Conservation (phyloP, 768 basidiomycete species). For the Mycena indigotica region DNA sequence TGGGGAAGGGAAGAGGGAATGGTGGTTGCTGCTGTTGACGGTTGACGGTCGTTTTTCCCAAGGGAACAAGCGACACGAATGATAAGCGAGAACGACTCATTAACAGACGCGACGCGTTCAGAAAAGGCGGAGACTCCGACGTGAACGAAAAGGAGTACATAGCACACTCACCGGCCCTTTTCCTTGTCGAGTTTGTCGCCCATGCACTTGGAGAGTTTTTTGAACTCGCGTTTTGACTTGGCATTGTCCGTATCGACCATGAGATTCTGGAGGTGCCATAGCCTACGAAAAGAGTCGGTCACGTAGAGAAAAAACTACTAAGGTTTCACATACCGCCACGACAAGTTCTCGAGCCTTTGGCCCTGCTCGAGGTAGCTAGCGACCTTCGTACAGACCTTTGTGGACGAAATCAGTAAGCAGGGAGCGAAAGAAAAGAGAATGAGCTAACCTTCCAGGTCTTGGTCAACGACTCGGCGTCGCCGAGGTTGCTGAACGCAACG, state of each 20-base stretch:
- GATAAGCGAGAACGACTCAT: slow-evolving; percentile 1
- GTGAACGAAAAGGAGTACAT: slow-evolving; percentile 3
- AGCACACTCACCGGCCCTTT: slow-evolving; percentile 71
- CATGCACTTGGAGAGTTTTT: slow-evolving; percentile 86
- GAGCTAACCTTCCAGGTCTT: slow-evolving; percentile 84
- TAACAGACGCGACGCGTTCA: slow-evolving; percentile 1
- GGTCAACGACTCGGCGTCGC: slow-evolving; percentile 81
- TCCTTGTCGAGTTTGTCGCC: slow-evolving; percentile 92
- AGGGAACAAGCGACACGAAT: too few relatives aligned
- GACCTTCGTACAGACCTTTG: slow-evolving; percentile 85
- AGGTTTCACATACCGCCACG: slow-evolving; percentile 48
- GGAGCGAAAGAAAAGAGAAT: slow-evolving; percentile 11
- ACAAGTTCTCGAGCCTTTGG: slow-evolving; percentile 87
- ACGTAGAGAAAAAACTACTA: neutral
- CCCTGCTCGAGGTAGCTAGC: slow-evolving; percentile 90
- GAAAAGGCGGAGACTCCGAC: too few relatives aligned
- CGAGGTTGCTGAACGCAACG: slow-evolving; percentile 87
- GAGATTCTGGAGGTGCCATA: slow-evolving; percentile 90
- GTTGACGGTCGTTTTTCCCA: neutral
- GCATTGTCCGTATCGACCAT: slow-evolving; percentile 92
- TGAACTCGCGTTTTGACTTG: slow-evolving; percentile 86
- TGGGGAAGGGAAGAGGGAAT: slow-evolving; percentile 25
- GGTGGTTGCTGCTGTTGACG: slow-evolving; percentile 28
- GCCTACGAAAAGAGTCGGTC: slow-evolving; percentile 37
- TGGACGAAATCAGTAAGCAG: slow-evolving; percentile 2